These are phyloP conservation scores for Podospora pseudocomata DNA, from an alignment of 495 filamentous ascomycete genomes.

Conservation along the genomic window DNA sequence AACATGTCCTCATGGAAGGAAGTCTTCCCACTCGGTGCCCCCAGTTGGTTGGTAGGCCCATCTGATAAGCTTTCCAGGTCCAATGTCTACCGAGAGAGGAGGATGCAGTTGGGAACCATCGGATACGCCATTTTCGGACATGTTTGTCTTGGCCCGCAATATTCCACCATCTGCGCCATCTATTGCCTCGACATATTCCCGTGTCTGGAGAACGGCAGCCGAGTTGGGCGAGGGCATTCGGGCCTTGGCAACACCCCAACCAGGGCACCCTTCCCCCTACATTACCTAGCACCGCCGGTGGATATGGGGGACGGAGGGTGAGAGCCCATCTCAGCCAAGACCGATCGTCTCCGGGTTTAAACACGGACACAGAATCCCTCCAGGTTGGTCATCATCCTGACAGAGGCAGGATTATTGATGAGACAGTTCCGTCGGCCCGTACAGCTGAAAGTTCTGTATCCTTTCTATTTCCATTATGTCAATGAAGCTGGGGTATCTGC, in stretches of 20 bases:
- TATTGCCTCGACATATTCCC: background rate
- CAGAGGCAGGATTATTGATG: background rate
- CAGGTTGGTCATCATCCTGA: too few relatives aligned
- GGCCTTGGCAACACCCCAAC: background rate
- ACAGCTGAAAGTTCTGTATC: background rate
- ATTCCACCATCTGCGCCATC: background rate
- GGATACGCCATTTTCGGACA: background rate
- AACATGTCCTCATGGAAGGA: background rate
- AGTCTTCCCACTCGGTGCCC: background rate
- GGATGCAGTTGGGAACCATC: background rate
- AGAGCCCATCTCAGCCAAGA: background rate
- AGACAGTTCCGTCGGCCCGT: background rate
- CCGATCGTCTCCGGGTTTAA: slow-evolving; percentile 11
- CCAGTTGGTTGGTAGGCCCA: background rate
- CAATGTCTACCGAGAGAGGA: background rate
- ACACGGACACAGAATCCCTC: background rate
- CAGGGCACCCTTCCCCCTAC: background rate
- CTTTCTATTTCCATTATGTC: background rate
- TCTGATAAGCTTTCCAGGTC: background rate
- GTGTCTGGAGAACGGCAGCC: background rate
- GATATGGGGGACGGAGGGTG: background rate
- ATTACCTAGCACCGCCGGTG: background rate
- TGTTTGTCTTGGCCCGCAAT: background rate
- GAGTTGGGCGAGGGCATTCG: background rate
- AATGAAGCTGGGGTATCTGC: background rate